A percentile compares a stretch with the other conserved stretches of the same genome.
These are phyloP conservation scores for Cucurbita maxima DNA, from an alignment of 306 rosid genomes.

Conservation along the genomic window DNA sequence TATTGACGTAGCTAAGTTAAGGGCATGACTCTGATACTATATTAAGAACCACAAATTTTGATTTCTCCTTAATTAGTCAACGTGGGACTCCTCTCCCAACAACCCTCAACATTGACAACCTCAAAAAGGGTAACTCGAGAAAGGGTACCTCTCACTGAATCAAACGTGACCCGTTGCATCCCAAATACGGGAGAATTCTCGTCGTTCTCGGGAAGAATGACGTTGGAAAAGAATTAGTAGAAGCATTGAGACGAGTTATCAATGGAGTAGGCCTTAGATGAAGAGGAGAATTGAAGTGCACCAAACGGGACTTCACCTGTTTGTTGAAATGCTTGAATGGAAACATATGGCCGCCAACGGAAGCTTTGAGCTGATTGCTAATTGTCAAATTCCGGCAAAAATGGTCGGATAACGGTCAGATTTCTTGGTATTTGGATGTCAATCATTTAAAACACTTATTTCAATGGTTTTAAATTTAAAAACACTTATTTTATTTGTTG, in stretches of 20 bases:
- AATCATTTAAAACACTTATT: too few species aligned
- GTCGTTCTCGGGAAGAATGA: conserved; percentile 11
- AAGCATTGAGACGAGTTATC: conserved; percentile 14
- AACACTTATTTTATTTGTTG: too few species aligned
- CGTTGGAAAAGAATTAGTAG: conserved; percentile 9
- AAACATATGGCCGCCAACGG: conserved; percentile 18
- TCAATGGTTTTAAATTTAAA: too few species aligned
- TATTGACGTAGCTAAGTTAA: too few species aligned
- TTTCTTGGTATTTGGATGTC: too few species aligned
- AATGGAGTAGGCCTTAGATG: conserved; percentile 17
- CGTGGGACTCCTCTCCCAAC: too few species aligned
- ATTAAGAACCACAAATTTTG: too few species aligned
- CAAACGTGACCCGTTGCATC: conserved; percentile 16
- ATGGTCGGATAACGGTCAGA: too few species aligned
- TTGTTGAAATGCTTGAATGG: conserved; percentile 45
- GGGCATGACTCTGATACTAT: too few species aligned
- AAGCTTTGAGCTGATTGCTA: not conserved
- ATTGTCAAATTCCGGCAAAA: too few species aligned
- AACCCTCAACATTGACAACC: not conserved
- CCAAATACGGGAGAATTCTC: conserved; percentile 7
- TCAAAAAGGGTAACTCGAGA: conserved; percentile 55
- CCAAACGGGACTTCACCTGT: conserved; percentile 18
- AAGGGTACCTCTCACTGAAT: conserved; percentile 36
- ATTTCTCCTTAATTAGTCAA: too few species aligned
- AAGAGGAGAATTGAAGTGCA: conserved; percentile 8